Conservation (phyloP, 1,139 yeast genomes). For the Debaryomyces robertsiae region DNA sequence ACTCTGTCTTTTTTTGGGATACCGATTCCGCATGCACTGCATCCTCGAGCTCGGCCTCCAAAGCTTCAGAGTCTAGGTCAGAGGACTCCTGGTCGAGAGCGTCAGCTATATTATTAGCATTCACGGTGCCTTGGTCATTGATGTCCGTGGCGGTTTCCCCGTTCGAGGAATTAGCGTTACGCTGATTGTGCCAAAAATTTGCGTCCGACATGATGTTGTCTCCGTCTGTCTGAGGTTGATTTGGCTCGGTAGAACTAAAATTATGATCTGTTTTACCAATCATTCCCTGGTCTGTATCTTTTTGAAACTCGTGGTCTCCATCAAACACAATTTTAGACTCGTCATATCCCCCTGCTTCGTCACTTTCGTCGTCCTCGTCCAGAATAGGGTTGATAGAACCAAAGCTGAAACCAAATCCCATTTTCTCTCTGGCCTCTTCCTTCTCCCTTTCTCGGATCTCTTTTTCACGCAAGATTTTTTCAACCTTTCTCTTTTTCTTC, state of each 20-base stretch:
- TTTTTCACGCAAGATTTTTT: slow-evolving; percentile 24
- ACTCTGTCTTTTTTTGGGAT: neutral
- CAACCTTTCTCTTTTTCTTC: slow-evolving; percentile 25
- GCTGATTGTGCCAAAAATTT: neutral
- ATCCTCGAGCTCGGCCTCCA: slow-evolving; percentile 8
- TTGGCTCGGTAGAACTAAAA: neutral
- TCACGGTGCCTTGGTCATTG: too few species aligned
- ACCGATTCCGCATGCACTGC: slow-evolving; percentile 2
- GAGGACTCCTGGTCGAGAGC: neutral
- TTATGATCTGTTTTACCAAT: neutral
- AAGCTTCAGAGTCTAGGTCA: slow-evolving; percentile 6
- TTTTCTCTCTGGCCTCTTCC: slow-evolving; percentile 22
- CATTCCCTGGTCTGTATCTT: too few species aligned
- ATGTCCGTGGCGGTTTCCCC: neutral
- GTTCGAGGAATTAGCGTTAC: neutral
- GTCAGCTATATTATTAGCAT: neutral
- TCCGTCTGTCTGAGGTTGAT: neutral
- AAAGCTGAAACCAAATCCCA: slow-evolving; percentile 38
- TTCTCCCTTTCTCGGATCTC: slow-evolving; percentile 24
- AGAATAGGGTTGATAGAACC: slow-evolving; percentile 25
- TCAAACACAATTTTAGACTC: slow-evolving; percentile 7
- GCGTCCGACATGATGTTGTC: neutral
- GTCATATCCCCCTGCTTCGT: slow-evolving; percentile 13
- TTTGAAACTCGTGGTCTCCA: slow-evolving; percentile 1
- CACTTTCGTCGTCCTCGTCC: slow-evolving; percentile 25